phyloP scores from a whole-genome alignment of 345 rosid species.

The Orychophragmus violaceus region DNA sequence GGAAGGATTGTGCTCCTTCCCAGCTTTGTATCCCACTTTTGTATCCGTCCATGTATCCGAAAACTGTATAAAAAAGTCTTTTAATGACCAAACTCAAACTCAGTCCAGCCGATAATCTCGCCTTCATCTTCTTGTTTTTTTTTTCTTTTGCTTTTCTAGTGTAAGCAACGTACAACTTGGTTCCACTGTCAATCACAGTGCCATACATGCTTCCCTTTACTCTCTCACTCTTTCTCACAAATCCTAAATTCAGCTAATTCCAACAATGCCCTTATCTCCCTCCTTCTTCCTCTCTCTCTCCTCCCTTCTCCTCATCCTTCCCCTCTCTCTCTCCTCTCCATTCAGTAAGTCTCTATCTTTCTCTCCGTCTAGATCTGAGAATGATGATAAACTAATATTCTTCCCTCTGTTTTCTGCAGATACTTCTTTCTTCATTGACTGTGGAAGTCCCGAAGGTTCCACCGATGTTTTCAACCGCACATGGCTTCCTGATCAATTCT shows the following conservation, averaged over 20 bases:
- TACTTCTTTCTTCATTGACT: conserved; percentile 65
- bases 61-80: no score
- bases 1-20: no score
- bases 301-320: conserved; percentile 16
- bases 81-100: no score
- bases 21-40: no score
- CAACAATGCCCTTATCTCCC: conserved; percentile 31
- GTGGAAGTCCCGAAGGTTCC: conserved; percentile 55
- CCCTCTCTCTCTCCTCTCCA: conserved; percentile 22
- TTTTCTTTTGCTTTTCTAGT: no score
- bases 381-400: conserved; percentile 11
- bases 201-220: conserved; percentile 9
- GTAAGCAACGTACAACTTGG: no score
- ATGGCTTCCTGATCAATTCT: conserved; percentile 80
- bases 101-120: no score
- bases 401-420: conserved; percentile 42
- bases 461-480: conserved; percentile 63
- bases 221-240: conserved; percentile 16
- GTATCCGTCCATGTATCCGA: no score
- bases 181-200: no score
- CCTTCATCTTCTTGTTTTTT: no score
- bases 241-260: background rate
- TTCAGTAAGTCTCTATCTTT: conserved; percentile 23
- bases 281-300: conserved; percentile 23
- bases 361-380: conserved; percentile 33